These are phyloP conservation scores for Rhizophagus prolifer DNA, from an alignment of 192 early-diverging fungal species.

Conservation along the genomic window DNA sequence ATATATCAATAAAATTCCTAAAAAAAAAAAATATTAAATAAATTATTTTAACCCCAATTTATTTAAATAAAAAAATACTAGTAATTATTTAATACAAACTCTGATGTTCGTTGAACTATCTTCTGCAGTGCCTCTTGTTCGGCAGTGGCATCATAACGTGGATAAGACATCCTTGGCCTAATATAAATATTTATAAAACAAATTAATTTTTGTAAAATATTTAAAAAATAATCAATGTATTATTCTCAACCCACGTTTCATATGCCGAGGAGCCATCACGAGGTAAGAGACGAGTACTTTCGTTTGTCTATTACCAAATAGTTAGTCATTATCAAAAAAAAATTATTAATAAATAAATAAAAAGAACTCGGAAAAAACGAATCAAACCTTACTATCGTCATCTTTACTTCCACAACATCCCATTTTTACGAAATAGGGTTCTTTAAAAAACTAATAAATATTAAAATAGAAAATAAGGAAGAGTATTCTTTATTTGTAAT, in stretches of 20 bases:
- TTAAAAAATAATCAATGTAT: not conserved
- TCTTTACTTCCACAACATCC: constrained; percentile 29
- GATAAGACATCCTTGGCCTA: not conserved
- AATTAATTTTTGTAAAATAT: not conserved
- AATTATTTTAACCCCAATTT: not conserved
- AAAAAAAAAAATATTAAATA: not conserved
- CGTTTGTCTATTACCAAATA: not conserved
- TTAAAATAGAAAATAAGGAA: not conserved
- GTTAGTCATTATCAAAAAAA: not conserved
- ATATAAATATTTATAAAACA: not conserved
- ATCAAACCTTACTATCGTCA: constrained; percentile 9
- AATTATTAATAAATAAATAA: not conserved
- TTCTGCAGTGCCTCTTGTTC: constrained; percentile 11
- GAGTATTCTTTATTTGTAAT: not conserved
- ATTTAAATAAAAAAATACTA: not conserved
- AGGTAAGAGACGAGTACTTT: constrained; percentile 11
- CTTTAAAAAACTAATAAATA: not conserved
- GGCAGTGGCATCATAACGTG: constrained; percentile 9
- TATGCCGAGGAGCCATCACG: not conserved
- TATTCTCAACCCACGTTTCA: not conserved
- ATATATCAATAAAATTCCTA: constrained; percentile 29
- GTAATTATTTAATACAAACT: not conserved
- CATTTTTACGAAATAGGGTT: not conserved
- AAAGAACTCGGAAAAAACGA: not conserved
- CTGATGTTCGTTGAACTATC: constrained; percentile 25